phyloP scores from a whole-genome alignment of 2,329 filamentous ascomycete species.

The Alternaria burnsii region DNA sequence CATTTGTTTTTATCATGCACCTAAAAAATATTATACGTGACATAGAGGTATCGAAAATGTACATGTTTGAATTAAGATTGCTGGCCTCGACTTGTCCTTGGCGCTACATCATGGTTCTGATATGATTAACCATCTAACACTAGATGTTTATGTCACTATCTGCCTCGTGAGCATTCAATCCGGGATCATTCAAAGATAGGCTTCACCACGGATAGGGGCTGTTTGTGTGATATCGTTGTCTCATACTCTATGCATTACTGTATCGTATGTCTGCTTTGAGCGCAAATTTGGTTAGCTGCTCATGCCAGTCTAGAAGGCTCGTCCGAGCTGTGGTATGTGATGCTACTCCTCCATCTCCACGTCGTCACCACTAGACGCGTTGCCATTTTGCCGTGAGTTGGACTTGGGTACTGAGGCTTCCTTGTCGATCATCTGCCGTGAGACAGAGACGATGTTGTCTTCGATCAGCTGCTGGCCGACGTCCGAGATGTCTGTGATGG shows the following conservation, averaged over 20 bases:
- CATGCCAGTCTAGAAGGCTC: neutral
- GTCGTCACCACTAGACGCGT: constrained; percentile 38
- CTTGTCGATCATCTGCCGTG: constrained; percentile 99
- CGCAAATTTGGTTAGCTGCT: neutral
- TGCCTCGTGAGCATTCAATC: neutral
- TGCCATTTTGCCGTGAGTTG: constrained; percentile 39
- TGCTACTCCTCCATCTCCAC: constrained; percentile 34
- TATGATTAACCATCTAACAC: too few relatives aligned
- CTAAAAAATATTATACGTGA: neutral
- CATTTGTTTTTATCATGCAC: neutral
- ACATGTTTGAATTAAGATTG: neutral
- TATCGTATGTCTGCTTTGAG: constrained; percentile 12
- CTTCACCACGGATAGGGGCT: neutral
- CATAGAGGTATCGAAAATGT: constrained; percentile 1
- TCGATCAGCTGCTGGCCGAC: constrained; percentile 97
- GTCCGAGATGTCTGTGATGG: constrained; percentile 77
- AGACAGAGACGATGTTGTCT: constrained; percentile 99
- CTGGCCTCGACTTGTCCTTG: too few relatives aligned
- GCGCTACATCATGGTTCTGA: neutral
- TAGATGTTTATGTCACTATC: neutral
- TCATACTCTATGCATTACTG: constrained; percentile 26
- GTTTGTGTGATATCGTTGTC: constrained; percentile 13
- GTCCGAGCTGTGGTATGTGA: neutral
- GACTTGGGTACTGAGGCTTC: constrained; percentile 85
- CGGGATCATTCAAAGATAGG: neutral